Base-by-base conservation (phyloP, 371 early-diverging fungal species). In the Mortierella sp. region DNA sequence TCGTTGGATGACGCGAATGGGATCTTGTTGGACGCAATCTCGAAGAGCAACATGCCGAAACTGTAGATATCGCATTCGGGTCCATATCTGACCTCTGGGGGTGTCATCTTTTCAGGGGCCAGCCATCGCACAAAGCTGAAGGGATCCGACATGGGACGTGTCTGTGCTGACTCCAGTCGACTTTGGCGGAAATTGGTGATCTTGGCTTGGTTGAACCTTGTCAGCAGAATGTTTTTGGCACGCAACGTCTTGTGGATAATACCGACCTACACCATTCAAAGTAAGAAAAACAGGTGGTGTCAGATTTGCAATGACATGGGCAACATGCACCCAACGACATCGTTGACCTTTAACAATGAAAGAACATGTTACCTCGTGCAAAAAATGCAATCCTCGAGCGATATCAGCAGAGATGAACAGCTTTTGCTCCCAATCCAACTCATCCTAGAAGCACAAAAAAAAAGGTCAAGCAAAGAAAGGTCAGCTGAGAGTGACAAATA, bases 161-260 rank as follows among this genome's bases (percentile, higher is more conserved):
- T 84, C 43, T 74, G 76, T 5, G 80, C 80, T 7, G 71, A 71
- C 55, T 83, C 85, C 32, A 84, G 70, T 46, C 88, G 88, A 74
- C 88, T 88, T 70, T 84, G 84, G 21, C 84, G 82, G 55, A 88
- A 88, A 56, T 84, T 84, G 21, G 84, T 80, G 32, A 88, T 79
- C 60, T 88, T 88, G n/a, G 85, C 84, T 29, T 79, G 83, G 18
- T 77, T 80, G 72, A 76, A 76, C 27, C 78, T 49, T 3, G 82
- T 84, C 75, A 88, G 49, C 46, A 88, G 32, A 21, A 88, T 79
- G 77, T 82, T 84, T 35, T 84, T 88, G 16, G 88, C 84, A 18
- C 84, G 79, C n/a, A 88, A 46, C 18, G 84, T 88, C 79, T 88
- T 88, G 76, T 88, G 88, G 41, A 88, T 84, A 24, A 88, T 84